A percentile compares a stretch with the other conserved stretches of the same genome.
These are phyloP conservation scores for Geotrichum carabidarum DNA, from an alignment of 1,139 yeast genomes.

Conservation along the genomic window DNA sequence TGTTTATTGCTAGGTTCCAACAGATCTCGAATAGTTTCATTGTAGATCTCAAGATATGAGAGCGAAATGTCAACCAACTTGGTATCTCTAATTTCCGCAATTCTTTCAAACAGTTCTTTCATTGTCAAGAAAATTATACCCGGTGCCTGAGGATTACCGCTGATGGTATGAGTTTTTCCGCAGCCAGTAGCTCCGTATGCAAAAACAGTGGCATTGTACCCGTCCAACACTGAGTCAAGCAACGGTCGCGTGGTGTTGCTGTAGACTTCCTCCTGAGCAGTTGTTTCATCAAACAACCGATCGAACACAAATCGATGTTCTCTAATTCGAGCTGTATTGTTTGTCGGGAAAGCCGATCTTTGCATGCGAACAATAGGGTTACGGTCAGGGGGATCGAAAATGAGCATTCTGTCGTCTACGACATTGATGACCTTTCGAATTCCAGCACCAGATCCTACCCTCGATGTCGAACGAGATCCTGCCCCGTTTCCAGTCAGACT, in stretches of 20 bases:
- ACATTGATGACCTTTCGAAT: conserved; percentile 70
- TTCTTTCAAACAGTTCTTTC: conserved; percentile 63
- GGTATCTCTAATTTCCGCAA: conserved; percentile 52
- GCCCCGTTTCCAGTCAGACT: conserved; percentile 41
- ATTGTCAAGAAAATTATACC: conserved; percentile 78
- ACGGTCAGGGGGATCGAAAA: conserved; percentile 72
- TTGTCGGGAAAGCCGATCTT: background rate
- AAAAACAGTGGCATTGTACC: conserved; percentile 85
- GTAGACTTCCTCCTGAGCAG: conserved; percentile 66
- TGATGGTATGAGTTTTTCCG: conserved; percentile 91
- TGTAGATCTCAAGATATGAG: conserved; percentile 81
- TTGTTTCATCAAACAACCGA: conserved; percentile 60
- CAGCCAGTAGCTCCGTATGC: conserved; percentile 99
- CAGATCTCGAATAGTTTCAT: conserved; percentile 80
- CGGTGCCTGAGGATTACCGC: conserved; percentile 68
- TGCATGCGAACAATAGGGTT: conserved; percentile 43
- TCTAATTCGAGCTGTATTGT: conserved; percentile 43
- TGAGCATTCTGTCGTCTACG: conserved; percentile 82
- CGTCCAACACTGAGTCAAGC: conserved; percentile 70
- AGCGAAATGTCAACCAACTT: conserved; percentile 57
- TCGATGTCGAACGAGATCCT: conserved; percentile 81
- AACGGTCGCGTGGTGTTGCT: conserved; percentile 63
- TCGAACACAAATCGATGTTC: conserved; percentile 85
- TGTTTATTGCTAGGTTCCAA: conserved; percentile 49
- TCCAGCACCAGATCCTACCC: conserved; percentile 38